Evolutionary conservation across 805 yeast genomes (phyloP).

Genomic region (Ogataea neopini): DNA sequence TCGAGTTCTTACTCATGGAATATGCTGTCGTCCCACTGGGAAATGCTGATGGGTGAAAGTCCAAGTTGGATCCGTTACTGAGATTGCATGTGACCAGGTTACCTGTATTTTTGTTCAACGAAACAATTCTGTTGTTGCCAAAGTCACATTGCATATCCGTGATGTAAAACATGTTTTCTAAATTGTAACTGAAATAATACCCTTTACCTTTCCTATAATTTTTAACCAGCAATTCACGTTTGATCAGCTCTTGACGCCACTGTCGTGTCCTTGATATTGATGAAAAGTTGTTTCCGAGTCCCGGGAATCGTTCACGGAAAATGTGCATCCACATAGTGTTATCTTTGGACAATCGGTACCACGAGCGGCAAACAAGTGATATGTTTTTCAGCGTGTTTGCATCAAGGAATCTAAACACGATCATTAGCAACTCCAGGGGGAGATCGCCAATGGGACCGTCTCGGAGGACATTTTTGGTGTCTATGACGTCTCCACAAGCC

Average conservation of each 20-base stretch:
- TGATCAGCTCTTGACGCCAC: conserved; percentile 51
- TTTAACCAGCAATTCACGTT: conserved; percentile 37
- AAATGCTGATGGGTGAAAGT: conserved; percentile 22
- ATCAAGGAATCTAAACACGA: conserved; percentile 47
- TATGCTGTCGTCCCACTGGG: conserved; percentile 36
- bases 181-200: conserved; percentile 21
- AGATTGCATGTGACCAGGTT: conserved; percentile 25
- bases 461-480: background rate
- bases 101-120: conserved; percentile 30
- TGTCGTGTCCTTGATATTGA: conserved; percentile 42
- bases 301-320: conserved; percentile 42
- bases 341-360: conserved; percentile 48
- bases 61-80: conserved; percentile 26
- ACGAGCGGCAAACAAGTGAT: conserved; percentile 47
- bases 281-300: conserved; percentile 38
- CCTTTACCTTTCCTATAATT: conserved; percentile 42
- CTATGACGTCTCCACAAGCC: no score
- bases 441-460: conserved; percentile 28
- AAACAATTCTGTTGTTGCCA: conserved; percentile 23
- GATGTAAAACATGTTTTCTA: conserved; percentile 22
- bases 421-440: conserved; percentile 50
- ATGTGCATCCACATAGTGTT: conserved; percentile 49
- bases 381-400: conserved; percentile 42
- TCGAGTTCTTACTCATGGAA: conserved; percentile 28
- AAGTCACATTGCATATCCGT: conserved; percentile 33